Evolutionary conservation across 306 rosid genomes (phyloP).

Genomic region (Sicyos baderoa): DNA sequence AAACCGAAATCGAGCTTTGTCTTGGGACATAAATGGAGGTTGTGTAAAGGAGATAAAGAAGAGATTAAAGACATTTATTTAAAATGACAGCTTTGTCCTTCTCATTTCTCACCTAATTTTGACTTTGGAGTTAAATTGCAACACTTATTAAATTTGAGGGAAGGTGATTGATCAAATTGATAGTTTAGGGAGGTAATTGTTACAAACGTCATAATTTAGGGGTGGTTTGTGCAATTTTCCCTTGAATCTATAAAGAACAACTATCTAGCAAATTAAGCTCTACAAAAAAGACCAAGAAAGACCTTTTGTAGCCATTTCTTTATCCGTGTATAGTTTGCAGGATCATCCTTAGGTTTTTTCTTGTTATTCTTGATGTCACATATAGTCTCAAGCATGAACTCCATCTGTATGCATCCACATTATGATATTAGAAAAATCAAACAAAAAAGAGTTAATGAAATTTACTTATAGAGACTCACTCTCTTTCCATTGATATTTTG

Average conservation of each 20-base stretch:
- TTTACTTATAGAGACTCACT: conserved; percentile 38
- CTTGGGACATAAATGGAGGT: too few relatives aligned
- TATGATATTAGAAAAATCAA: conserved; percentile 18
- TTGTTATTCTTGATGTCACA: conserved; percentile 94
- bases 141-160: too few relatives aligned
- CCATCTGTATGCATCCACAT: conserved; percentile 59
- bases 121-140: too few relatives aligned
- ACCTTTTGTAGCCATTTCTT: conserved; percentile 96
- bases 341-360: conserved; percentile 65
- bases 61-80: too few relatives aligned
- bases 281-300: conserved; percentile 10
- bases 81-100: too few relatives aligned
- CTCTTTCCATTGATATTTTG: conserved; percentile 51
- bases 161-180: too few relatives aligned
- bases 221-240: too few relatives aligned
- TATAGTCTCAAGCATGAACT: conserved; percentile 92
- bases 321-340: conserved; percentile 58
- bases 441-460: neutral
- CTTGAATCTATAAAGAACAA: neutral
- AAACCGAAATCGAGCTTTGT: too few relatives aligned
- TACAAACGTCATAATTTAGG: too few relatives aligned
- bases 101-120: too few relatives aligned
- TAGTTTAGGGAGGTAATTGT: too few relatives aligned
- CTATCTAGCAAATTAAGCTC: neutral
- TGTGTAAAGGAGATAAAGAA: too few relatives aligned